Base-by-base conservation (phyloP, 208 protist genomes). In the Spongospora subterranea region DNA sequence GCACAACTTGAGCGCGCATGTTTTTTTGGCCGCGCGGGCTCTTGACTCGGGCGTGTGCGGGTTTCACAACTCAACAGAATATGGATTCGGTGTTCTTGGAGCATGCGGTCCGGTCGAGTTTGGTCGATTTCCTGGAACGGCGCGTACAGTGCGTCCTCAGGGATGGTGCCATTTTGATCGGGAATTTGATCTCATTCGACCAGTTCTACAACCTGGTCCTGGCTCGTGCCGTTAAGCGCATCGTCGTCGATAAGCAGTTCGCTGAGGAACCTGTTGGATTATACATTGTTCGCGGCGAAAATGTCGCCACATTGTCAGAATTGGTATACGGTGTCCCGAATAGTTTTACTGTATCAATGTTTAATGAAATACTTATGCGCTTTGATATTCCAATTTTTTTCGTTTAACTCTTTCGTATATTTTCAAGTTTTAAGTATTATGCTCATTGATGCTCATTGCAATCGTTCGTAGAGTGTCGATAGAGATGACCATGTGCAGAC, bases 181-280 rank as follows among this genome's bases (percentile, higher is more conserved):
- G 71, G 13, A 82, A 6, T 13, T n/a, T 82, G 71, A 39, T 82
- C 11, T 82, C 71, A n/a, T 82, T 82, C 71, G 71, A 82, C n/a
- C 71, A 82, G 71, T 82, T 82, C n/a, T 82, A 82, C n/a, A 82
- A 82, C n/a, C 71, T 82, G 71, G 71, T 82, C n/a, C n/a, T 82
- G 71, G 40, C 11, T 35, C 71, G 35, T 43, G 40, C 71, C n/a
- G 71, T 82, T n/a, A 82, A 82, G 71, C 71, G 71, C n/a, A 82
- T 82, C 71, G 71, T 82, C 71, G 71, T 82, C 17, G 71, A 82
- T 43, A 82, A 82, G n/a, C n/a, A 45, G 71, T 82, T 82, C 71
- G 71, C 71, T 43, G 71, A 82, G n/a, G 71, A 82, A n/a, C 35
- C 11, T 43, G 35, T 82, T 43, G 71, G 71, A 13, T 35, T 82